phyloP scores from a whole-genome alignment of 179 eudicot genomes.

The Beta macrorhiza region DNA sequence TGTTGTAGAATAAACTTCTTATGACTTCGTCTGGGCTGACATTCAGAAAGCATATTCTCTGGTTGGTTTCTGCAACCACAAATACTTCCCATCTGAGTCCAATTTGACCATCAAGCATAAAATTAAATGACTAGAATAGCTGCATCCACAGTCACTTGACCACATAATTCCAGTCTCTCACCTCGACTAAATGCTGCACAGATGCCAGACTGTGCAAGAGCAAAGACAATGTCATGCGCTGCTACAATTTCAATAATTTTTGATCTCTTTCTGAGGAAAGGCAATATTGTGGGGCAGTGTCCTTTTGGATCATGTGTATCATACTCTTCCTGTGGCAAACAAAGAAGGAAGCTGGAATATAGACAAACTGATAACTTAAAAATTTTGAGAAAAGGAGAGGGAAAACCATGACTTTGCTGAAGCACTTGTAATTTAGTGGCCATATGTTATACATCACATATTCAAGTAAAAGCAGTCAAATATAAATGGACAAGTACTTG shows the following conservation, averaged over 20 bases:
- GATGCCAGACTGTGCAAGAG: constrained; percentile 86
- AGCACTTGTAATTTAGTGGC: neutral
- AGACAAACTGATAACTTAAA: neutral
- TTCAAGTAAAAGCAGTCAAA: neutral
- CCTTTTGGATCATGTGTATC: constrained; percentile 95
- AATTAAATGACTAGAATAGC: neutral
- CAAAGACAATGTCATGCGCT: constrained; percentile 83
- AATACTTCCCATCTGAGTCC: constrained; percentile 6
- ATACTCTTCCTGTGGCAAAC: constrained; percentile 60
- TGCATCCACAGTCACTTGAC: neutral
- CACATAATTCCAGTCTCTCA: constrained; percentile 23
- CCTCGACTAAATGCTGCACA: constrained; percentile 96
- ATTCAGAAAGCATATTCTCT: constrained; percentile 89
- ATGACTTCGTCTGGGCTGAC: constrained; percentile 83
- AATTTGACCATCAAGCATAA: neutral
- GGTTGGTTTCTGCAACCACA: constrained; percentile 68
- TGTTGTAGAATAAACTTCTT: constrained; percentile 87
- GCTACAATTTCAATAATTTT: constrained; percentile 86
- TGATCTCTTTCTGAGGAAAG: constrained; percentile 73
- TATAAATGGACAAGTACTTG: neutral
- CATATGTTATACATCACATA: neutral
- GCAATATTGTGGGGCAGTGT: constrained; percentile 53
- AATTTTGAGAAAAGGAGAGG: neutral
- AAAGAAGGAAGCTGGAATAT: constrained; percentile 3
- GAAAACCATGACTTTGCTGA: neutral